Evolutionary conservation across 2,329 filamentous ascomycete species (phyloP).

Genomic region (Trichoderma koningii): DNA sequence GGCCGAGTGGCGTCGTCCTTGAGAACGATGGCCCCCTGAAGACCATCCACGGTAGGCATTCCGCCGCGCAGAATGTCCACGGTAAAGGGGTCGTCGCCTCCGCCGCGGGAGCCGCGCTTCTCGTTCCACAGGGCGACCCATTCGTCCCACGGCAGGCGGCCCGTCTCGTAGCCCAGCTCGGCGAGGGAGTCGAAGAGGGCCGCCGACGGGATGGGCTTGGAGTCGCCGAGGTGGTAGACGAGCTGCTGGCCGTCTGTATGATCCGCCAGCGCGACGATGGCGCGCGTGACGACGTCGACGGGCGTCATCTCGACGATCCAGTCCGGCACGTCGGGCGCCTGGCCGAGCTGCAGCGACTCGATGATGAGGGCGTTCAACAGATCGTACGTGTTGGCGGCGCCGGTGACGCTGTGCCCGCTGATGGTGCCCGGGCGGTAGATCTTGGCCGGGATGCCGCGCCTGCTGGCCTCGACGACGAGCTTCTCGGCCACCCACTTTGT

Average conservation of each 20-base stretch:
- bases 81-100: constrained; percentile 72
- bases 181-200: constrained; percentile 65
- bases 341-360: constrained; percentile 73
- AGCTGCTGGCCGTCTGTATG: constrained; percentile 63
- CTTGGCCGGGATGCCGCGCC: constrained; percentile 68
- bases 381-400: constrained; percentile 78
- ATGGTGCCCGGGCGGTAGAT: constrained; percentile 77
- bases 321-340: constrained; percentile 68
- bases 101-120: constrained; percentile 62
- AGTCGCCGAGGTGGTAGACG: constrained; percentile 74
- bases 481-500: constrained; percentile 82
- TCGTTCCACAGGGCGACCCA: constrained; percentile 76
- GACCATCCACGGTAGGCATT: constrained; percentile 74
- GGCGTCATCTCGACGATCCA: constrained; percentile 86
- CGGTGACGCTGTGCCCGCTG: constrained; percentile 73
- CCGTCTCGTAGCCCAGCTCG: constrained; percentile 70
- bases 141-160: constrained; percentile 67
- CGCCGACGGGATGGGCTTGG: constrained; percentile 66
- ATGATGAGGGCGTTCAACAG: constrained; percentile 74
- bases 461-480: constrained; percentile 68
- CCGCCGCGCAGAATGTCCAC: constrained; percentile 78
- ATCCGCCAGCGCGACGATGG: constrained; percentile 70
- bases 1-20: constrained; percentile 69
- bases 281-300: constrained; percentile 76
- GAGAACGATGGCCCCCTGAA: constrained; percentile 71